phyloP scores from a whole-genome alignment of 805 yeast species.

The Saturnispora zaruensis region DNA sequence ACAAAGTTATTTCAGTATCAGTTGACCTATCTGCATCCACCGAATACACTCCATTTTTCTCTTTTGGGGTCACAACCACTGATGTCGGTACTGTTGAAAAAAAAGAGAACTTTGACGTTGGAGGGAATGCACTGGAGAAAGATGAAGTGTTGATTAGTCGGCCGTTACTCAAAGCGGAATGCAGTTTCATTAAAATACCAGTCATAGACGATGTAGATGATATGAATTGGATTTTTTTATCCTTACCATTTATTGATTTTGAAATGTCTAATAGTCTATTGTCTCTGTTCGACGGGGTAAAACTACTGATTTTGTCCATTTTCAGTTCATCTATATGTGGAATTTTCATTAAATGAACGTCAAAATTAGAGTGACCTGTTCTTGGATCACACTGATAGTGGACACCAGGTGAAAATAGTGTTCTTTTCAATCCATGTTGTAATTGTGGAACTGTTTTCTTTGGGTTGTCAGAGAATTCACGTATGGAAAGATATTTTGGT shows the following conservation, averaged over 20 bases:
- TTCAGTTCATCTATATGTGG: slow-evolving; percentile 60
- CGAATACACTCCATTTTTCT: slow-evolving; percentile 35
- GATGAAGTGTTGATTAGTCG: slow-evolving; percentile 42
- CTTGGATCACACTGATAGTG: slow-evolving; percentile 75
- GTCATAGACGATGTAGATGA: slow-evolving; percentile 92
- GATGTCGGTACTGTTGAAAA: slow-evolving; percentile 47
- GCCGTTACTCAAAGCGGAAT: slow-evolving; percentile 55
- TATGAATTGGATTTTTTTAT: slow-evolving; percentile 34
- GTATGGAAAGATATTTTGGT: slow-evolving; percentile 18
- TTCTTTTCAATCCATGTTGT: slow-evolving; percentile 60
- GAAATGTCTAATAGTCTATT: slow-evolving; percentile 41
- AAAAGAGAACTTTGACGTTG: slow-evolving; percentile 27
- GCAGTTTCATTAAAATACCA: slow-evolving; percentile 61
- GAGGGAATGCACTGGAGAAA: slow-evolving; percentile 39
- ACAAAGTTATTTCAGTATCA: slow-evolving; percentile 58
- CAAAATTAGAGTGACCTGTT: slow-evolving; percentile 62
- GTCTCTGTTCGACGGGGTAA: slow-evolving; percentile 66
- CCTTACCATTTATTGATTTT: background rate
- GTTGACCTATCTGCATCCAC: slow-evolving; percentile 63
- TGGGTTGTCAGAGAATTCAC: slow-evolving; percentile 11
- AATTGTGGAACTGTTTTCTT: slow-evolving; percentile 40
- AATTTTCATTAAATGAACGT: slow-evolving; percentile 49
- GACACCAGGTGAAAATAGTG: slow-evolving; percentile 72
- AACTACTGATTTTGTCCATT: slow-evolving; percentile 44
- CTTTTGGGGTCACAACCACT: slow-evolving; percentile 44